Base-by-base conservation (phyloP, 108 stramenopile genomes). In the Skeletonema grethae region DNA sequence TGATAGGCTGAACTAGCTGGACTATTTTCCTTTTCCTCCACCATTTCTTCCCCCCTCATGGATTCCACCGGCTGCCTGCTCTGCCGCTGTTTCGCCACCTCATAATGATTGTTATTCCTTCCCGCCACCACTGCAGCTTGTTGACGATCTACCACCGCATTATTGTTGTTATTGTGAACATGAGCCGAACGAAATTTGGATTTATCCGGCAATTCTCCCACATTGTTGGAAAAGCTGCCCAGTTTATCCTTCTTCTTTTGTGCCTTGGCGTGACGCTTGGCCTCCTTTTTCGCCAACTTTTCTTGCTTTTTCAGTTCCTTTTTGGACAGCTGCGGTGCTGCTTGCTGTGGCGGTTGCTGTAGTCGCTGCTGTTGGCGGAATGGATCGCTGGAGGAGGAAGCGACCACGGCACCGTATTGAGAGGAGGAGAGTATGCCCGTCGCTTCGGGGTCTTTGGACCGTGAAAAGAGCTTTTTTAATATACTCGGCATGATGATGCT, bases 221-320 rank as follows among this genome's bases (percentile, higher is more conserved):
- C 50, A 22, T 53, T 53, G 4, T 4, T 53, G 20, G 79, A 72
- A 56, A 80, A 80, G n/a, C 67, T 66, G 7, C 72, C 79, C 63
- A 67, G 46, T 25, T 72, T 72, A 57, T 69, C 79, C 50, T 70
- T 64, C 39, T 78, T 78, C 58, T 72, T 80, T 65, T 80, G 72
- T 29, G 69, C 65, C 43, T 72, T 72, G 34, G 57, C 35, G 7
- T 62, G 41, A 6, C 61, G 56, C 48, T 80, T 80, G 50, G 64
- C 61, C 15, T 73, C 50, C 11, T 72, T 72, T 25, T 77, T 65
- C 2, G 50, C 50, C 1, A 53, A 7, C 50, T 53, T 53, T 53
- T 53, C 50, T 53, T 24, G 50, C 6, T 53, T 53, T 22, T 53
- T 53, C 3, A 53, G 13, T 53, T 53, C 7, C 22, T 53, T 53